These are phyloP conservation scores for Aspergillus jensenii DNA, from an alignment of 2,329 filamentous ascomycete genomes.

Conservation along the genomic window DNA sequence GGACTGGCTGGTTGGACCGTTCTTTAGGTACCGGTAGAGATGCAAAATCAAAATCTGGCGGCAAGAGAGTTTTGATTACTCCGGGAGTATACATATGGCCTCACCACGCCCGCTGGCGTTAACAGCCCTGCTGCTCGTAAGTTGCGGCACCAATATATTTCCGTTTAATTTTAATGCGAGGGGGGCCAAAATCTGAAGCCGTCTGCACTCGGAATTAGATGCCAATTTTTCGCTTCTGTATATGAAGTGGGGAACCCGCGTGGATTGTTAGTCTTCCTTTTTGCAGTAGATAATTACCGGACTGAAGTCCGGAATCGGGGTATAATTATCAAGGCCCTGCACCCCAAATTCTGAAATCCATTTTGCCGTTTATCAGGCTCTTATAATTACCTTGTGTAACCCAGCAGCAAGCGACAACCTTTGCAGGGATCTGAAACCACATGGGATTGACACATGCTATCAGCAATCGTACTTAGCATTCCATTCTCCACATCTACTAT, in stretches of 20 bases:
- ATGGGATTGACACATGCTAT: neutral
- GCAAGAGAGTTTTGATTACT: neutral
- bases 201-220: neutral
- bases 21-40: neutral
- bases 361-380: neutral
- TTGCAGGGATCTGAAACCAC: neutral
- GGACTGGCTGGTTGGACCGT: neutral
- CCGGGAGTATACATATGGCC: neutral
- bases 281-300: neutral
- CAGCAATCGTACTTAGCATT: neutral
- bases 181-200: neutral
- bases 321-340: conserved; percentile 9
- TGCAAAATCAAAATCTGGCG: neutral
- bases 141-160: neutral
- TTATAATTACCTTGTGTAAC: neutral
- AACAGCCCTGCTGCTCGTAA: neutral
- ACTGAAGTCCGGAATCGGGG: neutral
- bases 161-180: neutral
- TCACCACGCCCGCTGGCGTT: neutral
- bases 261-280: conserved; percentile 1
- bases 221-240: neutral
- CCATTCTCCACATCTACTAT: too few relatives aligned
- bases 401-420: neutral
- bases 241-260: neutral
- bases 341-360: neutral